Conservation (phyloP, 805 yeast species). For the Candida corydali region DNA sequence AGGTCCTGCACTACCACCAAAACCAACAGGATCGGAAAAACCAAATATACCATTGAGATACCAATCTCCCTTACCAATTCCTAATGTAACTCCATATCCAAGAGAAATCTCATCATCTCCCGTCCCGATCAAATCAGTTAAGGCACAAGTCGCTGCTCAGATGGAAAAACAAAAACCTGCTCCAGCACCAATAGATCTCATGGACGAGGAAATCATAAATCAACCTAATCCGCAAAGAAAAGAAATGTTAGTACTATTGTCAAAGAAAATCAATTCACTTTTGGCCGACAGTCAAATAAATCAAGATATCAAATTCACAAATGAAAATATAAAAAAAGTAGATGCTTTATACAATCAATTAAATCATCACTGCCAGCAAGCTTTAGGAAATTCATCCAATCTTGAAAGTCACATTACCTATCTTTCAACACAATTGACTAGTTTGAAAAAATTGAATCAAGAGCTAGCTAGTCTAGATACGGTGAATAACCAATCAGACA, state of each 20-base stretch:
- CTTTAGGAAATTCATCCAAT: slow-evolving; percentile 29
- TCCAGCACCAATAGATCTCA: slow-evolving; percentile 11
- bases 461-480: slow-evolving; percentile 21
- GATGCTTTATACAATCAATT: slow-evolving; percentile 29
- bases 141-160: neutral
- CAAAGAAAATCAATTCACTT: slow-evolving; percentile 15
- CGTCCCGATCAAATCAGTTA: neutral
- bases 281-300: slow-evolving; percentile 14
- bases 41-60: slow-evolving; percentile 22
- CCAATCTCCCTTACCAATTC: slow-evolving; percentile 29
- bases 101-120: slow-evolving; percentile 1
- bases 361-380: slow-evolving; percentile 31
- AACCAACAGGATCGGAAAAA: slow-evolving; percentile 13
- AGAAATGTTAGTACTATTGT: slow-evolving; percentile 11
- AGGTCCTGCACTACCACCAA: slow-evolving; percentile 20
- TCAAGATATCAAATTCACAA: slow-evolving; percentile 10
- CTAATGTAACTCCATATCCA: slow-evolving; percentile 7
- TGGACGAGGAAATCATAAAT: slow-evolving; percentile 14
- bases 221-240: slow-evolving; percentile 6
- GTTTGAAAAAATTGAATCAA: slow-evolving; percentile 20
- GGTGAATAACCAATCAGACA: slow-evolving; percentile 17
- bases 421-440: slow-evolving; percentile 21
- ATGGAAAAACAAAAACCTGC: slow-evolving; percentile 2
- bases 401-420: slow-evolving; percentile 28
- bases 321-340: slow-evolving; percentile 17